phyloP scores from a whole-genome alignment of 768 basidiomycete genomes.

The Termitomyces sp. region DNA sequence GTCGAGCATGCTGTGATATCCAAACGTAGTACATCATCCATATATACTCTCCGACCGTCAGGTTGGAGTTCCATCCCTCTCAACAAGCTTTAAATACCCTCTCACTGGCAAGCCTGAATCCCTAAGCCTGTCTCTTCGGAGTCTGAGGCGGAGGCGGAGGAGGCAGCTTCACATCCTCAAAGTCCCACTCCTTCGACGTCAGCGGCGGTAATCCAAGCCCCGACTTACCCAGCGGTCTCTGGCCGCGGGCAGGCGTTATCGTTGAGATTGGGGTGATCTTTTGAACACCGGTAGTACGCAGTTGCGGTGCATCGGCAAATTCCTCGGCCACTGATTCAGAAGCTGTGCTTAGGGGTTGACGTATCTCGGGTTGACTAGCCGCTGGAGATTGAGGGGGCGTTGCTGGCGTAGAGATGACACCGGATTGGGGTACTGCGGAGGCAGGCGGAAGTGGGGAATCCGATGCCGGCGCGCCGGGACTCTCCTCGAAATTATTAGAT shows the following conservation, averaged over 20 bases:
- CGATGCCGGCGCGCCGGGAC: neutral
- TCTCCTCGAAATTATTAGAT: neutral
- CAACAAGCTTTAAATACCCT: neutral
- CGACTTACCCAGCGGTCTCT: constrained; percentile 18
- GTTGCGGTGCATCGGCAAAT: no score
- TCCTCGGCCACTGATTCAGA: no score
- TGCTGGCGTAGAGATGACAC: no score
- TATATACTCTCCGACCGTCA: neutral
- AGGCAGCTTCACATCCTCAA: constrained; percentile 46
- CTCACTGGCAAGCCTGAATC: no score
- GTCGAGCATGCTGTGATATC: no score
- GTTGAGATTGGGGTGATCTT: neutral
- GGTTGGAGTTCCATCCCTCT: neutral
- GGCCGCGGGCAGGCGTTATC: no score
- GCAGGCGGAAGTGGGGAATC: neutral
- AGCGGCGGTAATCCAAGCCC: constrained; percentile 42
- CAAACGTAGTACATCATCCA: neutral
- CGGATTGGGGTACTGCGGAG: neutral
- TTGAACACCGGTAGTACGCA: neutral
- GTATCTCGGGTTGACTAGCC: neutral
- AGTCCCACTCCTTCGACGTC: constrained; percentile 50
- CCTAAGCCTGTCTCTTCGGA: neutral
- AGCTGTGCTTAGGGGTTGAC: neutral
- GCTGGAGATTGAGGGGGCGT: neutral
- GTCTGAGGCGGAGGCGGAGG: constrained; percentile 20